Percentiles rank a stretch among this genome's conserved stretches.
These are phyloP conservation scores for Ambispora gerdemannii DNA, from an alignment of 192 early-diverging fungal genomes.

Conservation along the genomic window DNA sequence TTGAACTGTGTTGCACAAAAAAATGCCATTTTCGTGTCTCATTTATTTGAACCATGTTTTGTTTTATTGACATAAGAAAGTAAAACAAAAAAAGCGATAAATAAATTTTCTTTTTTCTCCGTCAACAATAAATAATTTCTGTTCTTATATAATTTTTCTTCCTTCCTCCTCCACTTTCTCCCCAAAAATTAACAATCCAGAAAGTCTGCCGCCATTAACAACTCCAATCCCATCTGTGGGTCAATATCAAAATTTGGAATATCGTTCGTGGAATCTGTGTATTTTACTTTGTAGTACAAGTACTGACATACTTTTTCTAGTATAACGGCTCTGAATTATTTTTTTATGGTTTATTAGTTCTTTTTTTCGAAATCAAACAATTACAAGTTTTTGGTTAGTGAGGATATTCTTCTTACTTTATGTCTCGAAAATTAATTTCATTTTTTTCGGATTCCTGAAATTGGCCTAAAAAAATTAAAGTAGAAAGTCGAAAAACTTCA, in stretches of 20 bases:
- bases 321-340: slow-evolving; percentile 74
- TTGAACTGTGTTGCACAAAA: too few relatives aligned
- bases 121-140: too few relatives aligned
- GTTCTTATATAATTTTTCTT: too few relatives aligned
- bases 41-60: too few relatives aligned
- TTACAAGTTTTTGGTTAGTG: background rate
- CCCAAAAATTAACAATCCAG: slow-evolving; percentile 37
- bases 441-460: slow-evolving; percentile 91
- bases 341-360: too few relatives aligned
- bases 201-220: slow-evolving; percentile 95
- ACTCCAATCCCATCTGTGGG: slow-evolving; percentile 82
- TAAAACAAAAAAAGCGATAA: too few relatives aligned
- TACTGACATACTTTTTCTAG: slow-evolving; percentile 95
- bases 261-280: slow-evolving; percentile 60
- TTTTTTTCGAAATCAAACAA: slow-evolving; percentile 27
- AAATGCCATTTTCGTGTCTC: too few relatives aligned
- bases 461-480: slow-evolving; percentile 52
- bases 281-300: slow-evolving; percentile 83
- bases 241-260: slow-evolving; percentile 91
- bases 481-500: background rate
- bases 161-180: too few relatives aligned
- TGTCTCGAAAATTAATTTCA: slow-evolving; percentile 84
- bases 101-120: too few relatives aligned
- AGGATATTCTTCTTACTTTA: slow-evolving; percentile 64
- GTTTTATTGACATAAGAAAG: too few relatives aligned